Conservation (phyloP, 768 basidiomycete species). For the Tricholoma flavovirens region DNA sequence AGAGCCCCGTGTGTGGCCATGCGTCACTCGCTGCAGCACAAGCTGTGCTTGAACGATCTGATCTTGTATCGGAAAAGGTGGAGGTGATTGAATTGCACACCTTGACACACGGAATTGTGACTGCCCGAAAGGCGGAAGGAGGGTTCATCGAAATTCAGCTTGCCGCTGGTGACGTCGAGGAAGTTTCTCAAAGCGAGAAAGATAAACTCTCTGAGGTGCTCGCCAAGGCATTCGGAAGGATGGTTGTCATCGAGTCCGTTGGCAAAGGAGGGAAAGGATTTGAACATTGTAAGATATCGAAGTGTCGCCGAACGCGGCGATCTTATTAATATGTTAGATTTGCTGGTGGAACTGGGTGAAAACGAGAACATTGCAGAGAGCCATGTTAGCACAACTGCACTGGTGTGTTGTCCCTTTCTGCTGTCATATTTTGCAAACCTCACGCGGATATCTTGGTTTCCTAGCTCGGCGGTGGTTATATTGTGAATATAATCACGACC, state of each 20-base stretch:
- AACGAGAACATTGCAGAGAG: constrained; percentile 16
- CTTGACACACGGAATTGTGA: constrained; percentile 19
- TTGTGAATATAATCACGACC: constrained; percentile 35
- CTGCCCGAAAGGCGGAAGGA: constrained; percentile 23
- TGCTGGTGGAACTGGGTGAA: constrained; percentile 37
- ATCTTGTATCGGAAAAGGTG: constrained; percentile 20
- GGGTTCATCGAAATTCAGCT: constrained; percentile 35
- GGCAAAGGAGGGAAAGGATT: constrained; percentile 30
- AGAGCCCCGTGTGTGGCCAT: constrained; percentile 37
- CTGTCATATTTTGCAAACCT: neutral
- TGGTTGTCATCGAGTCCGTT: constrained; percentile 29
- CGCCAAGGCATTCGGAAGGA: constrained; percentile 31
- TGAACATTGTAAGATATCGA: constrained; percentile 21
- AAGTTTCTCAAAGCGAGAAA: constrained; percentile 25
- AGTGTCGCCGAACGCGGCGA: neutral
- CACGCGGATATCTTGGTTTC: neutral
- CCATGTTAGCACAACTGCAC: constrained; percentile 24
- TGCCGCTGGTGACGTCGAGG: constrained; percentile 21
- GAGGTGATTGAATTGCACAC: constrained; percentile 32
- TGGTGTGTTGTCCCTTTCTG: constrained; percentile 26
- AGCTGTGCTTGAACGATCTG: constrained; percentile 29
- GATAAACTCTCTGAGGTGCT: constrained; percentile 25
- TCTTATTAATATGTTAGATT: constrained; percentile 15
- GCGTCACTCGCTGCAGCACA: constrained; percentile 39
- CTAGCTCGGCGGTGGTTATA: constrained; percentile 30